Evolutionary conservation across 495 filamentous ascomycete genomes (phyloP).

Genomic region (Penicillium subrubescens): DNA sequence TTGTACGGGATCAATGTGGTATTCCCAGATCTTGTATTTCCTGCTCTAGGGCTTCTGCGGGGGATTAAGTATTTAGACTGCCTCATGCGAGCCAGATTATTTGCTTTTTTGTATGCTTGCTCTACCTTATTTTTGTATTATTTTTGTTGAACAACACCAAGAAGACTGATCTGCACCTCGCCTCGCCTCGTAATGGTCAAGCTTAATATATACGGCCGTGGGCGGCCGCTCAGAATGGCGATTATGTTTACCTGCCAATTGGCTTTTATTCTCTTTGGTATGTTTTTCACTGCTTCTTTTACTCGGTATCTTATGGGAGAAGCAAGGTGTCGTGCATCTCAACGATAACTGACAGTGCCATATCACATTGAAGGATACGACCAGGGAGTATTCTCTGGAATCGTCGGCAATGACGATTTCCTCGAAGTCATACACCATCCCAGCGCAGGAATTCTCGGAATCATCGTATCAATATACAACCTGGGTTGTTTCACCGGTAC

Average conservation of each 20-base stretch:
- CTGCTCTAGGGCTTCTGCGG: too few species aligned
- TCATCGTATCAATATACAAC: background rate
- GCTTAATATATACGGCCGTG: slow-evolving; percentile 26
- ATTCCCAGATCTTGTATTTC: background rate
- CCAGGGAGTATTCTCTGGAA: background rate
- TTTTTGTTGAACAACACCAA: background rate
- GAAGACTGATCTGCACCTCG: background rate
- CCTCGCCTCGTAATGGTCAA: background rate
- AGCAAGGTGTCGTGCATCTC: too few species aligned
- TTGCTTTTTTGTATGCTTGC: background rate
- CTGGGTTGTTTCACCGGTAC: background rate
- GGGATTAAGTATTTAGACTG: too few species aligned
- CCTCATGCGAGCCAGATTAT: too few species aligned
- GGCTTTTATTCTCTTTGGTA: slow-evolving; percentile 33
- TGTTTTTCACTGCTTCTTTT: too few species aligned
- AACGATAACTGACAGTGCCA: too few species aligned
- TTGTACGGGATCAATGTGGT: background rate
- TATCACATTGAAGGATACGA: background rate
- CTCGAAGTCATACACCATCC: background rate
- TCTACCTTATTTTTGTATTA: background rate
- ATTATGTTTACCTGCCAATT: slow-evolving; percentile 42
- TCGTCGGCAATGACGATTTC: background rate
- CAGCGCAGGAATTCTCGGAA: background rate
- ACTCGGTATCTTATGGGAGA: too few species aligned
- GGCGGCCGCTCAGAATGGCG: slow-evolving; percentile 36